Base-by-base conservation (phyloP, 495 filamentous ascomycete genomes). In the Aspergillus nidulans region DNA sequence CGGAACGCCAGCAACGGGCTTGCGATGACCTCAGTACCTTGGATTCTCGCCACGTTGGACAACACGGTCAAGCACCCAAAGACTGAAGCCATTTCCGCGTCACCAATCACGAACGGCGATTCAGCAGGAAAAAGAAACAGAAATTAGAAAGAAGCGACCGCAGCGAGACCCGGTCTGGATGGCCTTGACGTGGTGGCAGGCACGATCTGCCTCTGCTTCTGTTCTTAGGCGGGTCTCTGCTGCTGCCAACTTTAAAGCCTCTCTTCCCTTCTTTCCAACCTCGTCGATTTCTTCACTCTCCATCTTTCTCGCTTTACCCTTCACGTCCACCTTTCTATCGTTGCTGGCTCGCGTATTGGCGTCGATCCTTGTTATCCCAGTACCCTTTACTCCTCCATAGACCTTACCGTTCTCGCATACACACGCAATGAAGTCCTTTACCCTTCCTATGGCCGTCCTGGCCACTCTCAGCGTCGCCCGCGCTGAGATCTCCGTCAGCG, bases 371-470 rank as follows among this genome's bases (percentile, higher is more conserved):
- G 19, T 49, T 39, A 19, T 41, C 19, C 34, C 19, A 48, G n/a
- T 45, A 52, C 21, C 48, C 25, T 46, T n/a, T 32, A 49, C 40
- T 24, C 21, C 34, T 32, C 40, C 48, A 38, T 46, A 24, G 8
- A 34, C 15, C 36, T 30, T 44, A 30, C 39, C 18, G 25, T 5
- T 43, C 34, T 25, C 45, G 21, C 43, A 49, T 26, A 26, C 48
- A 21, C 44, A n/a, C 66, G 73, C 55, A 52, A 77, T 77, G 74
- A 77, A 75, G 74, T 61, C 66, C 42, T 62, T 72, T 61, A 58
- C 67, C 4, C 54, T 76, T 42, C 64, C 64, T 43, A 45, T 74
- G 56, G 68, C 63, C 56, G 45, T 77, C 53, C 51, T 74, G 59
- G 71, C 70, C 43, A 63, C 68, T 9, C 49, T 66, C 46, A 63